Evolutionary conservation across 2,329 filamentous ascomycete species (phyloP), one percentile per base, ranked within the genome.

Genomic region (Byssochlamys sp.): DNA sequence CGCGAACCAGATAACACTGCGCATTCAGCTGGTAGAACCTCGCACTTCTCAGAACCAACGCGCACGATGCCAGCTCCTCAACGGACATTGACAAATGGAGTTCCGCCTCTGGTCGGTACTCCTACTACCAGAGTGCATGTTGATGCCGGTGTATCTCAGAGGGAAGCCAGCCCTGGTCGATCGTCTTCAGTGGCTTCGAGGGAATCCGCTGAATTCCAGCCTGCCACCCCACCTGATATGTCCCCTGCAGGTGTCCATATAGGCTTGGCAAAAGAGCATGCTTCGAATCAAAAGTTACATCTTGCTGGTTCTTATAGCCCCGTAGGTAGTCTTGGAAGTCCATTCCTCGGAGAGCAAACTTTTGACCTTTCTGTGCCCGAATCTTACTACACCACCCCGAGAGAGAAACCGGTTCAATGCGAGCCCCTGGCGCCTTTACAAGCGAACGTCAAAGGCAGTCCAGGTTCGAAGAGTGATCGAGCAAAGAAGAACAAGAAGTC

Each of bases 351-450:
- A 27, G 66, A 68, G 50, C 64, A 63, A 14, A 65, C 67, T 26
- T 58, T 73, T 50, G 67, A 73, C 57, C 58, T 71, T n/a, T 63
- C 67, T 10, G 61, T 61, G 3, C 70, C 71, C 14, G 72, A 73
- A 45, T 61, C 63, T 25, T 73, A 69, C 33, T 72, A 76, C 58
- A 57, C 62, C 39, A 39, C 66, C 24, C 61, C 61, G 10, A 57
- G 57, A 53, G 60, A 67, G 29, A 56, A 61, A 2, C 56, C 63
- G 14, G 45, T 60, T 10, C 33, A 66, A 14, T 64, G 66, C 35
- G 59, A 57, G 64, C 67, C 2, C 59, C 70, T 1, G 67, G 69
- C 19, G 68, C 69, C n/a, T 71, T 70, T 24, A 69, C 69, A 11
- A 69, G 70, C 29, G 69, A 63, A 56, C 71, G 69, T 51, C 69